Evolutionary conservation across 495 filamentous ascomycete genomes (phyloP), one percentile per base, ranked within the genome.

Genomic region (Aspergillus egyptiacus): DNA sequence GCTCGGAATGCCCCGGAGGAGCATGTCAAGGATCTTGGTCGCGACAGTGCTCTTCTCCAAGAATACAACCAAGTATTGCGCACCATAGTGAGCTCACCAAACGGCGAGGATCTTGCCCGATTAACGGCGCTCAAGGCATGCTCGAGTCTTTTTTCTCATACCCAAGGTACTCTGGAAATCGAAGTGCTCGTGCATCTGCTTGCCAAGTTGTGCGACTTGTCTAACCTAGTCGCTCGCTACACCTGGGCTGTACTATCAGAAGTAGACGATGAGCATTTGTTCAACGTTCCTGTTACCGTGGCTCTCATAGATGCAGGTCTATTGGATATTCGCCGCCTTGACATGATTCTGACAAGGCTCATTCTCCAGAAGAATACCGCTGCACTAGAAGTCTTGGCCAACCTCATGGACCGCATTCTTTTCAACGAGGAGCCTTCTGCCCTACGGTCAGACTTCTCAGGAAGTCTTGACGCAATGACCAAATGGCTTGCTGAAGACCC

Each of bases 121-220:
- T 72, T 79, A 45, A 82, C 82, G 20, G 86, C 84, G 0, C 75
- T 83, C 46, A 79, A 85, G 40, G 81, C 94, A 30, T 87, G 86
- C 50, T 75, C 77, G 8, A 72, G 76, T 13, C 73, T 97, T 3
- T 93, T 82, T 55, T 66, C 71, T 30, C 78, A 85, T 38, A 67
- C 65, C 1, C 67, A 74, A 38, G 76, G 73, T 28, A 75, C 75
- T 10, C 65, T 96, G 24, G 83, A 90, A 49, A 73, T 95, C 30
- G 90, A 97, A 61, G 79, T 88, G 34, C 75, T 96, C 11, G 88
- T 90, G 0, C 80, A 89, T 45, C 71, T 97, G 7, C 76, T 99
- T 13, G 77, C 84, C 46, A 83, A 83, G 47, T 67, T 95, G n/a
- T 89, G 86, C 62, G 80, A 87, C 53, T 78, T 91, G 59, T 87